phyloP scores from a whole-genome alignment of 805 yeast genomes.

The Metschnikowia sp. region DNA sequence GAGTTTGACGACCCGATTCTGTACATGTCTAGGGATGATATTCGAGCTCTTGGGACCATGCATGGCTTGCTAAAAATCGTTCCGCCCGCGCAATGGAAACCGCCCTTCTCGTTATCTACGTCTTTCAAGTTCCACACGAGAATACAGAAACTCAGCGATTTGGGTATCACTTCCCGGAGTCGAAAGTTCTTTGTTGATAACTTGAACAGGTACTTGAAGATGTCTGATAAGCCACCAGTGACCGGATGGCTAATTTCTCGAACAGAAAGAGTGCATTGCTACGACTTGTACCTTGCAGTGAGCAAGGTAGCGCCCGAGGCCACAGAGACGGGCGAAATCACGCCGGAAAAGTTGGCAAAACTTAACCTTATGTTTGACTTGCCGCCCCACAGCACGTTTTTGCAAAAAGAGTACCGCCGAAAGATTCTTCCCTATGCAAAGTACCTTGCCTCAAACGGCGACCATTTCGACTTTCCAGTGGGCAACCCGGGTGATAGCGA shows the following conservation, averaged over 20 bases:
- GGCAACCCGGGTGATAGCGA: constrained; percentile 25
- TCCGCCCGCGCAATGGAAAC: constrained; percentile 53
- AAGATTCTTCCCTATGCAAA: constrained; percentile 31
- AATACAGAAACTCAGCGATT: constrained; percentile 61
- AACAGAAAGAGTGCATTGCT: constrained; percentile 26
- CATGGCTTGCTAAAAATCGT: constrained; percentile 52
- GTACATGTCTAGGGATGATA: constrained; percentile 42
- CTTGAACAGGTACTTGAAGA: constrained; percentile 52
- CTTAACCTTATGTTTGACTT: constrained; percentile 26
- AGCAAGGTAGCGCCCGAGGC: constrained; percentile 17
- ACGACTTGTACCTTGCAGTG: constrained; percentile 37
- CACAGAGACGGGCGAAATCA: constrained; percentile 12
- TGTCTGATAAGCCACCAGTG: constrained; percentile 34
- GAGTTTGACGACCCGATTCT: constrained; percentile 51
- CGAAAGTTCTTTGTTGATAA: constrained; percentile 61
- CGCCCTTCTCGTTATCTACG: constrained; percentile 53
- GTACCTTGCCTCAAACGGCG: constrained; percentile 25
- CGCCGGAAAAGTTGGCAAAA: constrained; percentile 19
- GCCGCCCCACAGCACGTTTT: constrained; percentile 11
- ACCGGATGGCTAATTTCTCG: constrained; percentile 20
- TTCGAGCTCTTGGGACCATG: constrained; percentile 39
- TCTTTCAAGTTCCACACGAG: constrained; percentile 64
- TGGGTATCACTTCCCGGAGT: constrained; percentile 60
- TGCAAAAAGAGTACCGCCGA: constrained; percentile 24
- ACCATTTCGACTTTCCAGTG: constrained; percentile 31